These are phyloP conservation scores for Aspergillus latus DNA, from an alignment of 2,329 filamentous ascomycete species.

Conservation along the genomic window DNA sequence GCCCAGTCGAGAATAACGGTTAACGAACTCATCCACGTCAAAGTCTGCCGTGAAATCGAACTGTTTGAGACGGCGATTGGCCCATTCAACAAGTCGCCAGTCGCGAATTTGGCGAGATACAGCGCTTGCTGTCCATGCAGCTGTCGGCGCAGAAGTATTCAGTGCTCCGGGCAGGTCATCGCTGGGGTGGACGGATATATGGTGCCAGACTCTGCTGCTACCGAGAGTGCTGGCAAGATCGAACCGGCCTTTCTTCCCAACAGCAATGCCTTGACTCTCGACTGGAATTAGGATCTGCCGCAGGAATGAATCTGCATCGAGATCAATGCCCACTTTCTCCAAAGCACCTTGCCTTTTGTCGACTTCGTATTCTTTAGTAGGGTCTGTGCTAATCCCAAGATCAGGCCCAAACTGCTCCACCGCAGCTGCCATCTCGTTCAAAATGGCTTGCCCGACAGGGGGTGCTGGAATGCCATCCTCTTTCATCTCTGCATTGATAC, in stretches of 20 bases:
- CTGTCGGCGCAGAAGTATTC: conserved; percentile 67
- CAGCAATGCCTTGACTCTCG: conserved; percentile 72
- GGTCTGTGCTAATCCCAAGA: conserved; percentile 69
- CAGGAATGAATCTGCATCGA: conserved; percentile 79
- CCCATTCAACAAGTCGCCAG: conserved; percentile 95
- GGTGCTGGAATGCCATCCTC: conserved; percentile 82
- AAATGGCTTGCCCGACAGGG: conserved; percentile 73
- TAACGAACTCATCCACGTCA: conserved; percentile 85
- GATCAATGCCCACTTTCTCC: conserved; percentile 81
- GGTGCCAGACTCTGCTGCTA: conserved; percentile 92
- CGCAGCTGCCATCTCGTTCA: conserved; percentile 83
- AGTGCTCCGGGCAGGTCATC: conserved; percentile 78
- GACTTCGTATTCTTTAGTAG: conserved; percentile 68
- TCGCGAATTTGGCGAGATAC: conserved; percentile 90
- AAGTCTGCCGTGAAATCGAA: conserved; percentile 97
- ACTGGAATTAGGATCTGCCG: conserved; percentile 78
- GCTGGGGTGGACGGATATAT: conserved; percentile 85
- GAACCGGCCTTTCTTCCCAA: conserved; percentile 75
- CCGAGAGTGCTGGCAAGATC: conserved; percentile 72
- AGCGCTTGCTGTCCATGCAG: conserved; percentile 87
- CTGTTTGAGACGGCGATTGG: conserved; percentile 84
- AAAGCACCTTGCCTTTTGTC: conserved; percentile 81
- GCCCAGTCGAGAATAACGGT: conserved; percentile 77
- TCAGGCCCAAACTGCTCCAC: conserved; percentile 75
- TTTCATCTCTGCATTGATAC: conserved; percentile 97